Evolutionary conservation across 2,329 filamentous ascomycete species (phyloP).

Genomic region (Fusarium luffae): DNA sequence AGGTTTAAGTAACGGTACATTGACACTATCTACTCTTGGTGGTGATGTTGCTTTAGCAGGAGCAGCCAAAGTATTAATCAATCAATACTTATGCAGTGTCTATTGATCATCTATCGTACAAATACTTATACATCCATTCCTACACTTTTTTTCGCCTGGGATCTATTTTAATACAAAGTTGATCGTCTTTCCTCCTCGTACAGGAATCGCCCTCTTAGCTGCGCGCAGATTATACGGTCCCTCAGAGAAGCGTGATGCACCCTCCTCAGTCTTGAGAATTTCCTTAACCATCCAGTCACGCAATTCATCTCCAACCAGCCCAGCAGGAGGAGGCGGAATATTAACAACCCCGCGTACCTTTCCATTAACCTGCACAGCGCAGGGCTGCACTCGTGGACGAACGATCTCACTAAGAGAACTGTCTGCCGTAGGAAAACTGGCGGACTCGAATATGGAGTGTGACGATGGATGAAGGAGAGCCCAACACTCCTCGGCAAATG

Average conservation of each 20-base stretch:
- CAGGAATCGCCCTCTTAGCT: slow-evolving; percentile 74
- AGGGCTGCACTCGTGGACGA: slow-evolving; percentile 62
- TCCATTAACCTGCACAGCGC: slow-evolving; percentile 84
- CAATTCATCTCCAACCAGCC: slow-evolving; percentile 58
- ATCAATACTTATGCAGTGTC: neutral
- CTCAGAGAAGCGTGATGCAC: slow-evolving; percentile 64
- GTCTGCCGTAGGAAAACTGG: slow-evolving; percentile 70
- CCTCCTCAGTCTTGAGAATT: slow-evolving; percentile 71
- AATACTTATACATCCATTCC: slow-evolving; percentile 16
- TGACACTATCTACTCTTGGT: neutral
- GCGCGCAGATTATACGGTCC: slow-evolving; percentile 58
- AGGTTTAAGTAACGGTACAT: neutral
- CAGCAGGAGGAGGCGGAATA: slow-evolving; percentile 64
- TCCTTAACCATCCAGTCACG: slow-evolving; percentile 70
- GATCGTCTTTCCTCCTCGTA: slow-evolving; percentile 73
- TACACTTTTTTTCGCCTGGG: neutral
- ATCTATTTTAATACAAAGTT: slow-evolving; percentile 72
- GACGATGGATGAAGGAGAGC: slow-evolving; percentile 60
- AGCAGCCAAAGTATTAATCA: neutral
- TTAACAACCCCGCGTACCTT: slow-evolving; percentile 76
- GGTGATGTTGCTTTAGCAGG: neutral
- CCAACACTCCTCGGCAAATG: slow-evolving; percentile 86
- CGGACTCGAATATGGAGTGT: slow-evolving; percentile 56
- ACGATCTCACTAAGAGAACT: slow-evolving; percentile 60
- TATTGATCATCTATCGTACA: slow-evolving; percentile 25